A percentile compares a stretch with the other conserved stretches of the same genome.
Evolutionary conservation across 345 rosid species (phyloP).

Genomic region (Gossypium bickii): DNA sequence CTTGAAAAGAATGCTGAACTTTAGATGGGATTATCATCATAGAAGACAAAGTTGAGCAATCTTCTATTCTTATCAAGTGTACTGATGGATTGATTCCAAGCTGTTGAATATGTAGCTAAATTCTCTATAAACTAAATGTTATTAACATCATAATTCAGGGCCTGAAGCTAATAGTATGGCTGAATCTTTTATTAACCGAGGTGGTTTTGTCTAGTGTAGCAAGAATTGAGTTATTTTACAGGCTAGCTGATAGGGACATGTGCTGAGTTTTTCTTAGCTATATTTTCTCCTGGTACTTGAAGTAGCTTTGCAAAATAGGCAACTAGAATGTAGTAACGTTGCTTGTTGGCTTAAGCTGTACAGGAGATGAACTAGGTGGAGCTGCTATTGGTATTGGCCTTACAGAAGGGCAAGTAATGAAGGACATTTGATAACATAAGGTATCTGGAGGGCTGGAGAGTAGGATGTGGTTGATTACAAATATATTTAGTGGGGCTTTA

Average conservation of each 20-base stretch:
- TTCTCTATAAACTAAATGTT: background rate
- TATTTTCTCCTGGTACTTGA: too few species aligned
- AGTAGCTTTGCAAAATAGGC: background rate
- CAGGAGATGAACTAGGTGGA: background rate
- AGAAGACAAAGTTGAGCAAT: background rate
- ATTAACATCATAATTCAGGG: background rate
- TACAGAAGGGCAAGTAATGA: background rate
- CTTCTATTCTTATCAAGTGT: background rate
- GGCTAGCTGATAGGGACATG: background rate
- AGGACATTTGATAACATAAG: background rate
- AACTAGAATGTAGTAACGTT: background rate
- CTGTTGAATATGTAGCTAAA: background rate
- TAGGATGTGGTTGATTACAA: background rate
- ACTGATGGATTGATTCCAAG: background rate
- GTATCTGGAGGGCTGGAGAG: background rate
- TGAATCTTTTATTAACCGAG: background rate
- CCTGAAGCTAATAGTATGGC: background rate
- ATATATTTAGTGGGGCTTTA: background rate
- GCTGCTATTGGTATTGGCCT: background rate
- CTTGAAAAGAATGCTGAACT: background rate
- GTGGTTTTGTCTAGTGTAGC: background rate
- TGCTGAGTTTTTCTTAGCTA: background rate
- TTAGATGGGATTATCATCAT: background rate
- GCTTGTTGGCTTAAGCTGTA: background rate
- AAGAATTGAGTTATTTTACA: background rate